Base-by-base conservation (phyloP, 2,329 filamentous ascomycete genomes). In the Aspergillus thermomutatus region DNA sequence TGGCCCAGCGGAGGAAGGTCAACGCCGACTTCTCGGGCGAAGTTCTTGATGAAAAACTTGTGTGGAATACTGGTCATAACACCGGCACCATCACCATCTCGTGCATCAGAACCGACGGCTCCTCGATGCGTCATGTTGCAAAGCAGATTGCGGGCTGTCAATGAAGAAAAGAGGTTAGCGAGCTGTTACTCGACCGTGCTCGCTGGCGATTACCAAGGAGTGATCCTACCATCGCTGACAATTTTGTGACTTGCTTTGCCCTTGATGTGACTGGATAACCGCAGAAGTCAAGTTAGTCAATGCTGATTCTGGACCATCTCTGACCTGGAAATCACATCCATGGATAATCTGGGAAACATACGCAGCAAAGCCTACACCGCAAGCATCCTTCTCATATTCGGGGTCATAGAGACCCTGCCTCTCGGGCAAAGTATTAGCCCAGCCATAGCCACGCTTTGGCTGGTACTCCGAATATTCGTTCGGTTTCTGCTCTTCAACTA, bases 111-210 rank as follows among this genome's bases (percentile, higher is more conserved):
- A 67, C 94, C 94, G 68, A 97, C 93, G 63, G 94, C 94, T 82
- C 94, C 94, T 75, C 94, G 89, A 82, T 99, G 94, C 83, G 94
- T 97, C 94, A 99, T 99, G 84, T 99, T 97, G 84, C 94, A 99
- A 62, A 99, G 87, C 60, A 99, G 83, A 78, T 92, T 96, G 65
- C 91, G 89, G 65, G 92, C 91, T 94, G 68, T 47, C 59, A 31
- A 62, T 40, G 11, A 49, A 46, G 8, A 56, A 45, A 61, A 57
- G 73, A 80, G 65, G 78, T 74, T 57, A 51, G 41, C 10, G 47
- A 49, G 48, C 6, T 41, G 5, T 52, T 26, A 23, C 11, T 14
- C 11, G 3, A 19, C 8, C 19, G 10, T 43, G 19, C 21, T 23
- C 14, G 5, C 11, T 11, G 23, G 23, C n/a, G 14, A 25, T 21